A percentile compares a stretch with the other conserved stretches of the same genome.
Evolutionary conservation across 2,329 filamentous ascomycete species (phyloP).

Genomic region (Tolypocladium amazonense): DNA sequence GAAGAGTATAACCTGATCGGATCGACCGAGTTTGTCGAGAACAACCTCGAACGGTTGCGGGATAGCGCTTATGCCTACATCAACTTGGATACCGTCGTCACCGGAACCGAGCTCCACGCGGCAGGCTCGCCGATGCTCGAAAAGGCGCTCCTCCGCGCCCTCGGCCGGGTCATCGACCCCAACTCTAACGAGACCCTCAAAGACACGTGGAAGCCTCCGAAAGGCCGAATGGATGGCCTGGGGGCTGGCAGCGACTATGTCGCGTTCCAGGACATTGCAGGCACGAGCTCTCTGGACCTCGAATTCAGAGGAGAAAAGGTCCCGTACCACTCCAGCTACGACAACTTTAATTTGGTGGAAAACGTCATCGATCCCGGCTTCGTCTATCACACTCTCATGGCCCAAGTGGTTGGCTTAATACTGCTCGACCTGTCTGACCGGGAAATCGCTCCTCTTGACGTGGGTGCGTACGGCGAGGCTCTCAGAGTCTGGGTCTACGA

Average conservation of each 20-base stretch:
- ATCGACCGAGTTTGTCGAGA: slow-evolving; percentile 90
- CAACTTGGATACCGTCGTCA: slow-evolving; percentile 78
- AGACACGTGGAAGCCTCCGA: slow-evolving; percentile 61
- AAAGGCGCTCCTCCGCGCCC: slow-evolving; percentile 58
- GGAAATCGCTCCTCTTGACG: slow-evolving; percentile 72
- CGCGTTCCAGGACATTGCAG: slow-evolving; percentile 84
- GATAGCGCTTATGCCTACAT: slow-evolving; percentile 75
- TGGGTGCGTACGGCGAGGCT: slow-evolving; percentile 59
- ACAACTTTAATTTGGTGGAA: slow-evolving; percentile 80
- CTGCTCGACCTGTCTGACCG: slow-evolving; percentile 76
- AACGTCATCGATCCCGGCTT: slow-evolving; percentile 74
- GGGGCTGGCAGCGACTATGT: slow-evolving; percentile 75
- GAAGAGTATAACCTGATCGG: slow-evolving; percentile 89
- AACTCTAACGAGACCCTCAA: slow-evolving; percentile 59
- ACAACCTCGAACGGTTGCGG: slow-evolving; percentile 62
- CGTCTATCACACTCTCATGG: slow-evolving; percentile 67
- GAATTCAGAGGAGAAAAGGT: slow-evolving; percentile 58
- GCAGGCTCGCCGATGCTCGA: slow-evolving; percentile 73
- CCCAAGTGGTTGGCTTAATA: slow-evolving; percentile 71
- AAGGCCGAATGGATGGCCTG: slow-evolving; percentile 53
- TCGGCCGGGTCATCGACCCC: slow-evolving; percentile 68
- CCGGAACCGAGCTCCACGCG: slow-evolving; percentile 64
- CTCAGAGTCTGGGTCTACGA: slow-evolving; percentile 56
- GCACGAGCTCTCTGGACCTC: slow-evolving; percentile 79
- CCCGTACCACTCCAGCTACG: slow-evolving; percentile 77